These are phyloP conservation scores for Saksenaea vasiformis DNA, from an alignment of 371 early-diverging fungal species.

Conservation along the genomic window DNA sequence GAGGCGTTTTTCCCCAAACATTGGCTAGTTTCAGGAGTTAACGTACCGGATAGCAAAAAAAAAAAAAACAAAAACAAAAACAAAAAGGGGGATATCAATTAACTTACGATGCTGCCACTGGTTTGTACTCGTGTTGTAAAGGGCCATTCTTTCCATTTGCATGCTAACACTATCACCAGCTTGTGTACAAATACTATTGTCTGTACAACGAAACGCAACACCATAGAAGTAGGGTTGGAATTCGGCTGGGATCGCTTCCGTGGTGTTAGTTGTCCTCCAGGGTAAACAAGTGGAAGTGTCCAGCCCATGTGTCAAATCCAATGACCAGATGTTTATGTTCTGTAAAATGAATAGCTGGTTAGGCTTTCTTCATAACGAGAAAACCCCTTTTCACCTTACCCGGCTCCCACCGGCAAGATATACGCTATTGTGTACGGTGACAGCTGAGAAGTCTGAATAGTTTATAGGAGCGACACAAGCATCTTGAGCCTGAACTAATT, in stretches of 20 bases:
- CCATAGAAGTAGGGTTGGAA: constrained; percentile 20
- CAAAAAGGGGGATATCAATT: background rate
- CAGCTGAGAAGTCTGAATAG: constrained; percentile 24
- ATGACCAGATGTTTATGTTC: constrained; percentile 22
- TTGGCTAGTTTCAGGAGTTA: constrained; percentile 4
- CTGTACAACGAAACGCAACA: constrained; percentile 8
- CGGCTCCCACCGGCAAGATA: constrained; percentile 18
- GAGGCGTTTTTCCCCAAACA: constrained; percentile 9
- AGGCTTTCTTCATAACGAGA: background rate
- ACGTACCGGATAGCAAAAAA: background rate
- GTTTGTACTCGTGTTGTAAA: constrained; percentile 6
- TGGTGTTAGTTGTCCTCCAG: constrained; percentile 17
- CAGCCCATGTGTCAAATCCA: constrained; percentile 31
- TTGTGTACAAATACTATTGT: constrained; percentile 12
- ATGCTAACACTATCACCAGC: constrained; percentile 14
- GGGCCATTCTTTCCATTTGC: constrained; percentile 2
- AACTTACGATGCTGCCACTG: constrained; percentile 13
- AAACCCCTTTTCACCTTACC: constrained; percentile 7
- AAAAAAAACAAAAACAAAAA: constrained; percentile 2
- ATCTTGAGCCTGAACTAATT: background rate
- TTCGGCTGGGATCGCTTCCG: background rate
- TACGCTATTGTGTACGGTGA: constrained; percentile 12
- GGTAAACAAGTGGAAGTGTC: constrained; percentile 12
- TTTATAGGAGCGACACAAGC: constrained; percentile 6
- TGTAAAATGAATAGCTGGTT: background rate